These are phyloP conservation scores for Mortierella sp. DNA, from an alignment of 371 early-diverging fungal genomes.

Conservation along the genomic window DNA sequence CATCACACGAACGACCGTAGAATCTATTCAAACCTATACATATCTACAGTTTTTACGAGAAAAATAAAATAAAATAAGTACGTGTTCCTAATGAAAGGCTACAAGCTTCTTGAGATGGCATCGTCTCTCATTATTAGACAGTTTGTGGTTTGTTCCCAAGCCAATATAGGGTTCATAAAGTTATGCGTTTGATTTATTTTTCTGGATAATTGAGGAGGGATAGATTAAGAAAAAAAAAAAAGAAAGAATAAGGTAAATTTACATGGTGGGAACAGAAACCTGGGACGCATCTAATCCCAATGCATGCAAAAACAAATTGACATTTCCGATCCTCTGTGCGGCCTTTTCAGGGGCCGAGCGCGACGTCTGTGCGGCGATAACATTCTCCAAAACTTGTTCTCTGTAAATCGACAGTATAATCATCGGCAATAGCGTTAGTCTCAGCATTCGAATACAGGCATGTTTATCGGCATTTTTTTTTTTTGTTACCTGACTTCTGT, in stretches of 20 bases:
- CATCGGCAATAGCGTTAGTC: not conserved
- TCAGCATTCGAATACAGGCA: not conserved
- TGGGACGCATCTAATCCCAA: constrained; percentile 94
- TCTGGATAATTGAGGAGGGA: not conserved
- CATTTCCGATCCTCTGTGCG: constrained; percentile 81
- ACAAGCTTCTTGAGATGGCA: no score
- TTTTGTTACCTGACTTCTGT: constrained; percentile 81
- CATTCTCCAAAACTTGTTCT: constrained; percentile 88
- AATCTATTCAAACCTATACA: not conserved
- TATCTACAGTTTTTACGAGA: not conserved
- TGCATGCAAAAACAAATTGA: constrained; percentile 95
- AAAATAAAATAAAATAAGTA: not conserved
- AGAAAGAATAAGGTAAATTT: constrained; percentile 1
- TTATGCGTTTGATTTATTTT: not conserved
- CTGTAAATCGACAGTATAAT: constrained; percentile 38
- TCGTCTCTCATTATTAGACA: no score
- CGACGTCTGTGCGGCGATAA: constrained; percentile 74
- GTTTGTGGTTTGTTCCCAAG: no score
- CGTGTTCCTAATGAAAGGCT: no score
- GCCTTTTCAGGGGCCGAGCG: constrained; percentile 73
- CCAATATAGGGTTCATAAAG: not conserved
- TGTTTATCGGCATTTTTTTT: not conserved
- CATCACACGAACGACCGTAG: not conserved
- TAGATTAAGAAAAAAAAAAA: not conserved
- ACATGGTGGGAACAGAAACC: constrained; percentile 66